Evolutionary conservation across 2,329 filamentous ascomycete genomes (phyloP).

Genomic region (Microdochium nivale): DNA sequence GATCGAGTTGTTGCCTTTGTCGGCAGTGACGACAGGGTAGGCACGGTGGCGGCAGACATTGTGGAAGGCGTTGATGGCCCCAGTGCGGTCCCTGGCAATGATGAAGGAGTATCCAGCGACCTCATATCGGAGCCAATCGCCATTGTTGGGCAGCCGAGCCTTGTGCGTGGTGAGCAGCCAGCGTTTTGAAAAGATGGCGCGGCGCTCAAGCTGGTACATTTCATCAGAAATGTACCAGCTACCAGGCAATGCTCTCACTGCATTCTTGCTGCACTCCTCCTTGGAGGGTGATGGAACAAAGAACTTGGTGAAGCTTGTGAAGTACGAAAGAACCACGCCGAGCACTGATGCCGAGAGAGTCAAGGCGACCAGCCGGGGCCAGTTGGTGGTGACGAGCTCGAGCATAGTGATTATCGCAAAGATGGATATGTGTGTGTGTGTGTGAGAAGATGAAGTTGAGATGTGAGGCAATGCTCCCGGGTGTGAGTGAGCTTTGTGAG

Average conservation of each 20-base stretch:
- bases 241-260: slow-evolving; percentile 30
- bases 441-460: neutral
- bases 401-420: neutral
- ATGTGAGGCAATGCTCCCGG: neutral
- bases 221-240: slow-evolving; percentile 44
- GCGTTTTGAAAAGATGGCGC: slow-evolving; percentile 47
- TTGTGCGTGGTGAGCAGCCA: slow-evolving; percentile 49
- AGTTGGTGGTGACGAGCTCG: neutral
- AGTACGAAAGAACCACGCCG: neutral
- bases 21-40: slow-evolving; percentile 45
- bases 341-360: neutral
- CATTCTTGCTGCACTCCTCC: neutral
- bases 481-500: neutral
- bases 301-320: neutral
- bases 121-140: slow-evolving; percentile 48
- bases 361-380: neutral
- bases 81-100: slow-evolving; percentile 38
- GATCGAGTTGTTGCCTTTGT: slow-evolving; percentile 40
- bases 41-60: slow-evolving; percentile 55
- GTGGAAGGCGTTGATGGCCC: slow-evolving; percentile 50
- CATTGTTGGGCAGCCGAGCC: slow-evolving; percentile 37
- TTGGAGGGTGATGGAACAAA: neutral
- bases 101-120: slow-evolving; percentile 49
- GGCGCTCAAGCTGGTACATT: slow-evolving; percentile 48
- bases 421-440: neutral